These are phyloP conservation scores for Ogataea pini DNA, from an alignment of 805 yeast genomes.

Conservation along the genomic window DNA sequence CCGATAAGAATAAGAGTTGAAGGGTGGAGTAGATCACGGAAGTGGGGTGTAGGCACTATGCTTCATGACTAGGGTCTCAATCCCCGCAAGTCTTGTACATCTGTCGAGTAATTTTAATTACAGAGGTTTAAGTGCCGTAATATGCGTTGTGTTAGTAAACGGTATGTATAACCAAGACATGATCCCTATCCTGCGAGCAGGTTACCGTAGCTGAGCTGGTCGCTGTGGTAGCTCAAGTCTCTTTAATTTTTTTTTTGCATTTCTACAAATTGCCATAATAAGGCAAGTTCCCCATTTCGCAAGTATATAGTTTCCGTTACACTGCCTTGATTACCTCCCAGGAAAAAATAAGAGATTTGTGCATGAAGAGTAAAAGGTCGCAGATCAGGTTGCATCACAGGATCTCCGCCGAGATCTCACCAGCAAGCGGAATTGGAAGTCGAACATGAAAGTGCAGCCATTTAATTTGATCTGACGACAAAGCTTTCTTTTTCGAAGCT, in stretches of 20 bases:
- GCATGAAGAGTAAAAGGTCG: not conserved
- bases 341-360: not conserved
- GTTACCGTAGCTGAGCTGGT: not conserved
- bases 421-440: not conserved
- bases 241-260: not conserved
- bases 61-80: too few relatives aligned
- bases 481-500: too few relatives aligned
- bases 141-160: not conserved
- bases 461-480: not conserved
- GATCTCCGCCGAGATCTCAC: not conserved
- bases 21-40: not conserved
- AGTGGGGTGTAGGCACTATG: too few relatives aligned
- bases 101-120: too few relatives aligned
- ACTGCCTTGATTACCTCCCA: not conserved
- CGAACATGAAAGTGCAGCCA: not conserved
- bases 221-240: not conserved
- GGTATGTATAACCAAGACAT: not conserved
- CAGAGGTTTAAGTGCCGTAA: not conserved
- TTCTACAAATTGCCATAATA: not conserved
- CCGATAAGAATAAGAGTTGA: not conserved
- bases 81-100: too few relatives aligned
- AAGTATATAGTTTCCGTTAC: constrained; percentile 1
- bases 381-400: not conserved
- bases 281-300: constrained; percentile 1
- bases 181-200: not conserved